Percentiles rank a stretch among this genome's conserved stretches.
Evolutionary conservation across 2,329 filamentous ascomycete genomes (phyloP).

Genomic region (Phoma sp.): DNA sequence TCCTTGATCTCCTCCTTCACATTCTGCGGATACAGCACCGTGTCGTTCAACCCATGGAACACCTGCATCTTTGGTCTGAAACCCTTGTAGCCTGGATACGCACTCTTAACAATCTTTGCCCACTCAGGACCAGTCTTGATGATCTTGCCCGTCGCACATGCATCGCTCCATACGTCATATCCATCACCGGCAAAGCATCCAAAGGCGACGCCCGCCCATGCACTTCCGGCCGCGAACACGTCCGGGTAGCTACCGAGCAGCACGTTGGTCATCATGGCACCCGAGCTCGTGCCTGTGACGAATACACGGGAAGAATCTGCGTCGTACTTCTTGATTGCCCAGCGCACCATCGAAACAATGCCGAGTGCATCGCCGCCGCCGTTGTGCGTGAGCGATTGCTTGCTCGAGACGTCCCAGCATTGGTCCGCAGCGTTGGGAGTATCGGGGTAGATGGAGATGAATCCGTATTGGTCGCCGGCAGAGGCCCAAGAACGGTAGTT

Average conservation of each 20-base stretch:
- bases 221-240: slow-evolving; percentile 44
- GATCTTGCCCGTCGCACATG: slow-evolving; percentile 40
- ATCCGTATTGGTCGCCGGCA: slow-evolving; percentile 41
- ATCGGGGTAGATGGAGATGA: slow-evolving; percentile 45
- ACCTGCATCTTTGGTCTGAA: slow-evolving; percentile 44
- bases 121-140: slow-evolving; percentile 41
- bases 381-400: slow-evolving; percentile 40
- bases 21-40: slow-evolving; percentile 40
- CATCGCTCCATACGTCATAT: slow-evolving; percentile 41
- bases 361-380: slow-evolving; percentile 44
- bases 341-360: slow-evolving; percentile 43
- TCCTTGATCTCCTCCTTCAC: slow-evolving; percentile 45
- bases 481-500: slow-evolving; percentile 36
- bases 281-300: slow-evolving; percentile 43
- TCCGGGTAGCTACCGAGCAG: slow-evolving; percentile 44
- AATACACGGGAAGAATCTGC: slow-evolving; percentile 41
- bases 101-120: slow-evolving; percentile 36
- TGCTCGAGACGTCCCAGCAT: slow-evolving; percentile 47
- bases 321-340: slow-evolving; percentile 36
- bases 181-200: slow-evolving; percentile 44
- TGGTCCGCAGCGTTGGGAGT: slow-evolving; percentile 38
- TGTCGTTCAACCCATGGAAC: slow-evolving; percentile 38
- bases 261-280: slow-evolving; percentile 47
- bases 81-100: slow-evolving; percentile 40
- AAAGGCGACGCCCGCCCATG: slow-evolving; percentile 45